These are phyloP conservation scores for Linnemannia exigua DNA, from an alignment of 192 early-diverging fungal genomes.

Conservation along the genomic window DNA sequence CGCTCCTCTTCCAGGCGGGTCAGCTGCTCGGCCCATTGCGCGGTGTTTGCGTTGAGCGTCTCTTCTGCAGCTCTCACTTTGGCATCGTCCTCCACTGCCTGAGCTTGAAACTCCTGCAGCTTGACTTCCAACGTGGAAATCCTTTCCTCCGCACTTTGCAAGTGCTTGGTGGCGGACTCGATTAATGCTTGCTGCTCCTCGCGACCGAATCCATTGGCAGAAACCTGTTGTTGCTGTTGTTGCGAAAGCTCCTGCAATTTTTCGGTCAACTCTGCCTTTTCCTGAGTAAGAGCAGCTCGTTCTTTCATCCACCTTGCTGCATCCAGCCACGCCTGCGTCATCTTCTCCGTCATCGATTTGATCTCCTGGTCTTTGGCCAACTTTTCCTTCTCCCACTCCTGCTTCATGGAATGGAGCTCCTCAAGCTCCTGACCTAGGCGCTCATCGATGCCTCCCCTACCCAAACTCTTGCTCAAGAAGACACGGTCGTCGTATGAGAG, in stretches of 20 bases:
- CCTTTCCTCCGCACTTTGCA: constrained; percentile 48
- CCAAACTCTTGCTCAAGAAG: constrained; percentile 51
- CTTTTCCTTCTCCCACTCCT: constrained; percentile 52
- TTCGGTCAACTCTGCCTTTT: constrained; percentile 30
- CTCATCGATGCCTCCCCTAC: constrained; percentile 46
- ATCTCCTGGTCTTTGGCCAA: constrained; percentile 52
- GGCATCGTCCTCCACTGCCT: constrained; percentile 35
- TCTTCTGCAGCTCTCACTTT: constrained; percentile 12
- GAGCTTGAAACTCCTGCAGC: constrained; percentile 53
- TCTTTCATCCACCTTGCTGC: constrained; percentile 44
- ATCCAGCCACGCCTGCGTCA: constrained; percentile 55
- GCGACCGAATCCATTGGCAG: constrained; percentile 4
- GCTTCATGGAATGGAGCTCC: constrained; percentile 39
- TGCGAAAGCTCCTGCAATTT: constrained; percentile 18
- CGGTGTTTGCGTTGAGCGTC: constrained; percentile 12
- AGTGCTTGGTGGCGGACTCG: constrained; percentile 39
- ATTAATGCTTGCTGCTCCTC: constrained; percentile 30
- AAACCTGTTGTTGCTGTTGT: neutral
- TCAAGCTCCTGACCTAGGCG: constrained; percentile 53
- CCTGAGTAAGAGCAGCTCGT: constrained; percentile 29
- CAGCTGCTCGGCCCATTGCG: constrained; percentile 24
- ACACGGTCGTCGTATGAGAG: constrained; percentile 53
- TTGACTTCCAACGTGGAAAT: constrained; percentile 30
- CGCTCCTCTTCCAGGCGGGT: constrained; percentile 30
- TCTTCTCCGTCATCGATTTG: constrained; percentile 49